Evolutionary conservation across 2,329 filamentous ascomycete species (phyloP).

Genomic region (Penicillium oxalicum): DNA sequence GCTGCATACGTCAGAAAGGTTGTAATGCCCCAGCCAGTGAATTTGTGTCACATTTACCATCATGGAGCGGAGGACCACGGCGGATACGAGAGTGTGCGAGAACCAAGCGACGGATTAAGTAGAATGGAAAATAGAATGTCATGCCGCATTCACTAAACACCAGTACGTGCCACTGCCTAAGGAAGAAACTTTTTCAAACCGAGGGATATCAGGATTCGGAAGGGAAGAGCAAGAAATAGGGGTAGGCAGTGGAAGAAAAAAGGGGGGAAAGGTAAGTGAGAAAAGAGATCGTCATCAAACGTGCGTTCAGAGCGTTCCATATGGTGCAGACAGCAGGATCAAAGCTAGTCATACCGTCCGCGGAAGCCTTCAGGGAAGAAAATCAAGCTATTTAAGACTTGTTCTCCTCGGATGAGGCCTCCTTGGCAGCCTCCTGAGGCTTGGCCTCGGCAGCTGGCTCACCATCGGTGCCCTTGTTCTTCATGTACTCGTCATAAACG

Average conservation of each 20-base stretch:
- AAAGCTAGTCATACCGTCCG: constrained; percentile 6
- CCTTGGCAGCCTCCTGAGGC: constrained; percentile 41
- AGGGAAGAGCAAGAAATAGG: constrained; percentile 17
- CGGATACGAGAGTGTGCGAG: no score
- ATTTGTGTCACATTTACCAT: no score
- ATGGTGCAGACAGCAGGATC: constrained; percentile 14
- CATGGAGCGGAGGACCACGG: no score
- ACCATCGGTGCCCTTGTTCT: constrained; percentile 59
- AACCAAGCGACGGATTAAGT: no score
- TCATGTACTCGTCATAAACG: constrained; percentile 98
- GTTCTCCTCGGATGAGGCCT: constrained; percentile 37
- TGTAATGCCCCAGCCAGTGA: no score
- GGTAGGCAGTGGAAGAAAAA: constrained; percentile 15
- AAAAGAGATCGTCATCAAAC: constrained; percentile 32
- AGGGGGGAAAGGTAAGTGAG: constrained; percentile 21
- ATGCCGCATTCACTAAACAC: constrained; percentile 29
- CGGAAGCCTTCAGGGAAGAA: constrained; percentile 16
- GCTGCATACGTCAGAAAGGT: no score
- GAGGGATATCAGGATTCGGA: constrained; percentile 39
- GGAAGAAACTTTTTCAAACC: constrained; percentile 38
- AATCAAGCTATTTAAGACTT: constrained; percentile 32
- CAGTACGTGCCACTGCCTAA: constrained; percentile 30
- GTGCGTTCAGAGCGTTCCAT: constrained; percentile 29
- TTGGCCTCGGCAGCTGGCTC: constrained; percentile 40
- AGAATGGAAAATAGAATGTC: constrained; percentile 19